A percentile compares a stretch with the other conserved stretches of the same genome.
Conservation (phyloP, 352 stramenopile genomes). For the Phytopythium aichiense region DNA sequence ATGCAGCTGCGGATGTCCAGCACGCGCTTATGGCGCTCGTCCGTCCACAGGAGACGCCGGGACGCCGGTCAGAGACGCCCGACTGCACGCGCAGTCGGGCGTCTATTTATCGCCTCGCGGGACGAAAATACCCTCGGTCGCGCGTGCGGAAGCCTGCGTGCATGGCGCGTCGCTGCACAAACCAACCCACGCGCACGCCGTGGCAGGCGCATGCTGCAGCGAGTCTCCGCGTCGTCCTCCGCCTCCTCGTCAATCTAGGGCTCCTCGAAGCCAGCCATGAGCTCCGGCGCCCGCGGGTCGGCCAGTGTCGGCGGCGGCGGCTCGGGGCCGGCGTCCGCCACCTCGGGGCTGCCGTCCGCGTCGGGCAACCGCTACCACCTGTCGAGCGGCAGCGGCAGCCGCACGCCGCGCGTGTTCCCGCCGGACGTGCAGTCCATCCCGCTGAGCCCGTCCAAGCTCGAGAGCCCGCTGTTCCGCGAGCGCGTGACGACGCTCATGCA, state of each 20-base stretch:
- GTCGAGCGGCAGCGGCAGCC: slow-evolving; percentile 18
- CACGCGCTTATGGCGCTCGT: no score
- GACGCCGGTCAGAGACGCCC: no score
- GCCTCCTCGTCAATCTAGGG: background rate
- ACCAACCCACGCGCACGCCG: background rate
- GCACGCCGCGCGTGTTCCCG: slow-evolving; percentile 52
- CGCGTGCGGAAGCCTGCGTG: no score
- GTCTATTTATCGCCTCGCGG: no score
- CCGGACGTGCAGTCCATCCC: slow-evolving; percentile 48
- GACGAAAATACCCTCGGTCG: no score
- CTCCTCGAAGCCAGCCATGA: background rate
- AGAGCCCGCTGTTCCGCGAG: slow-evolving; percentile 71
- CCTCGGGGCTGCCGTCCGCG: background rate
- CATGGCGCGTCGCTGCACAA: background rate
- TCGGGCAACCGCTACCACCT: slow-evolving; percentile 37
- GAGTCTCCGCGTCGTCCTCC: no score
- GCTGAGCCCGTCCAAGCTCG: slow-evolving; percentile 60
- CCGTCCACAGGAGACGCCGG: no score
- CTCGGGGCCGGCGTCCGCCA: background rate
- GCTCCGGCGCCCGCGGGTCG: background rate
- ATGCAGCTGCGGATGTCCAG: no score
- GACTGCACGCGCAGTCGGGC: no score
- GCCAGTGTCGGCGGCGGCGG: background rate
- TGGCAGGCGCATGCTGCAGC: no score
- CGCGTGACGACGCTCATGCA: slow-evolving; percentile 63